Percentiles rank a stretch among this genome's conserved stretches.
Evolutionary conservation across 73 alveolate genomes (phyloP).

Genomic region (Tetrahymena malaccensis): DNA sequence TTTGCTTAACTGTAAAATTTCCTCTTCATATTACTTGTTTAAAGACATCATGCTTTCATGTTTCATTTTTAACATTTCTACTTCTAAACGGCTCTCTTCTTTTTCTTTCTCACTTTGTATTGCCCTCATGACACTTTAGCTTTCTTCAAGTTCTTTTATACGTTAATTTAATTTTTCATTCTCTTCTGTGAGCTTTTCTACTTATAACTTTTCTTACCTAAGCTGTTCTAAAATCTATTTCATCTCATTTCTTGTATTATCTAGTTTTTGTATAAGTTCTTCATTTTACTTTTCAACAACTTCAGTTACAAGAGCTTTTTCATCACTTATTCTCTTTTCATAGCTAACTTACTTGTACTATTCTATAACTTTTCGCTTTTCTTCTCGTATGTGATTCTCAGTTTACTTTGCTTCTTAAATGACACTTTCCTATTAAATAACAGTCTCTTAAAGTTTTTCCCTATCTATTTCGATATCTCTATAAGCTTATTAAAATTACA

Average conservation of each 20-base stretch:
- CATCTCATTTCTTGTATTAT: background rate
- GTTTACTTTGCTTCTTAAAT: background rate
- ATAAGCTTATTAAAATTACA: background rate
- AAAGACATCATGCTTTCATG: background rate
- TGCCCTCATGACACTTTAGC: background rate
- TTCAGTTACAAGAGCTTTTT: background rate
- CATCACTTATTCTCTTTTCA: background rate
- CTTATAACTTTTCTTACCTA: background rate
- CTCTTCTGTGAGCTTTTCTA: background rate
- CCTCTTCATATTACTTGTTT: background rate
- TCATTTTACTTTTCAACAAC: background rate
- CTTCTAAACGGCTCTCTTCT: background rate
- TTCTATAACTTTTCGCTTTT: background rate
- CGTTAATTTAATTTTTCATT: background rate
- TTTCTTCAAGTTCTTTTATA: background rate
- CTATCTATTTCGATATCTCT: background rate
- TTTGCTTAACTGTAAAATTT: background rate
- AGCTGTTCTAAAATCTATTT: background rate
- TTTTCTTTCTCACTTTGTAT: background rate
- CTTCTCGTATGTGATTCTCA: background rate
- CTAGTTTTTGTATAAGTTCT: background rate
- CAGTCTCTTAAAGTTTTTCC: background rate
- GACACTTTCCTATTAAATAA: background rate
- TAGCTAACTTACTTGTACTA: background rate
- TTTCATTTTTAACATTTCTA: background rate